A percentile compares a stretch with the other conserved stretches of the same genome.
Conservation (phyloP, 2,329 filamentous ascomycete species). For the Fusarium poae region DNA sequence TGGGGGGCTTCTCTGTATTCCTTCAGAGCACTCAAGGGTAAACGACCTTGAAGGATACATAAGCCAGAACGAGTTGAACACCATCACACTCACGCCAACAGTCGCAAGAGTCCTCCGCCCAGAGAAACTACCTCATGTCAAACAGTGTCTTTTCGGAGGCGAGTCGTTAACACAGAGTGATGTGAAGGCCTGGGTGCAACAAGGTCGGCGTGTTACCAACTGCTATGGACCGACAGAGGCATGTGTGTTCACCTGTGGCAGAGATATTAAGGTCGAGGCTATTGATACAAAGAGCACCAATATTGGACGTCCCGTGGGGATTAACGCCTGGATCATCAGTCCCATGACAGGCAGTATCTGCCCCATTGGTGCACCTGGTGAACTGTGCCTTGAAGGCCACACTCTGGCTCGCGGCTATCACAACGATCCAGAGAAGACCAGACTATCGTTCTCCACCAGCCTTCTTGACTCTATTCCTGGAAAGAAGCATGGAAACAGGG, state of each 20-base stretch:
- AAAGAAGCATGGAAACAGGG: neutral
- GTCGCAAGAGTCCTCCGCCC: neutral
- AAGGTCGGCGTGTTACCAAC: neutral
- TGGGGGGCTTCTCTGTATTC: neutral
- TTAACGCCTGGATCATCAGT: neutral
- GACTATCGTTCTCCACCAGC: neutral
- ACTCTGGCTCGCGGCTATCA: neutral
- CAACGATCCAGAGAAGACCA: neutral
- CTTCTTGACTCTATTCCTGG: neutral
- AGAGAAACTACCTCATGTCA: neutral
- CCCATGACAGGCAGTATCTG: neutral
- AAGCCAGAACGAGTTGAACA: neutral
- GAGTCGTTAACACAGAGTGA: neutral
- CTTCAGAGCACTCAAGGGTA: neutral
- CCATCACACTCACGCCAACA: neutral
- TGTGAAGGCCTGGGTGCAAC: neutral
- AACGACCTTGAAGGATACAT: neutral
- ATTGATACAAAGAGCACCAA: neutral
- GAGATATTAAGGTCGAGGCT: neutral
- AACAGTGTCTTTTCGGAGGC: slow-evolving; percentile 1
- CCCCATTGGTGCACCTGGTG: neutral
- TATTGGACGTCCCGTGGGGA: neutral
- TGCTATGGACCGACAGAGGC: slow-evolving; percentile 1
- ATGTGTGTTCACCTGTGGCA: neutral
- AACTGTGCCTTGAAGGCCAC: neutral